Base-by-base conservation (phyloP, 2,329 filamentous ascomycete genomes). In the Phoma herbarum region DNA sequence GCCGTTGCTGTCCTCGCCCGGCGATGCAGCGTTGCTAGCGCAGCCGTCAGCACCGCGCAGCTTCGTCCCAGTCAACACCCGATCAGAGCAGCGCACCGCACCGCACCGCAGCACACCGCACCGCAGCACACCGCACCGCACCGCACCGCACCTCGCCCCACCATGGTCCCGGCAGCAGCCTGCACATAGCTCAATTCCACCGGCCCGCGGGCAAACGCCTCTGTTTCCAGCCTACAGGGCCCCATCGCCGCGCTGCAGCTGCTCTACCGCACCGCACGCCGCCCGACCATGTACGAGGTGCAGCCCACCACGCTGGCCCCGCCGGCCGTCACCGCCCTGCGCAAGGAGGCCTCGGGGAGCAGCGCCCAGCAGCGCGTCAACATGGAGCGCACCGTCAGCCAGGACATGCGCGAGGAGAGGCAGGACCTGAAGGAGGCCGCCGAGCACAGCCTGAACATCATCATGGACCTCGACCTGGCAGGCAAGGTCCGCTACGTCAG, bases 401-500 rank as follows among this genome's bases (percentile, higher is more conserved):
- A 93, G 78, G 89, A 97, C 76, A 97, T 98, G 70, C 89, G 92
- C 68, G 92, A 96, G 73, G 93, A 98, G 81, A 87, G 93, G 62
- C 91, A 97, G 75, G 94, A 98, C 75, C 85, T 99, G 67, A 93
- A 93, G 73, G 92, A 97, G 81, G 95, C 94, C 39, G 95, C 94
- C 49, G 94, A 98, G 79, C 92, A 97, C 81, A 97, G 93, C 22
- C 84, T 97, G 75, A 99, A 98, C 78, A 91, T 96, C 64, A 97
- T 99, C 75, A 85, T 99, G 74, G 94, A 99, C 80, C 84, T 99
- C 65, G 92, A 93, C 72, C 85, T 98, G 55, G 91, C 97, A 73
- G 92, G 92, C 65, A 90, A 88, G 61, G 90, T 99, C 71, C 90
- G 93, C 79, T 99, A 95, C 92, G 93, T 96, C 69, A 98, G 94